Conservation (phyloP, 805 yeast genomes). For the Candida maris region DNA sequence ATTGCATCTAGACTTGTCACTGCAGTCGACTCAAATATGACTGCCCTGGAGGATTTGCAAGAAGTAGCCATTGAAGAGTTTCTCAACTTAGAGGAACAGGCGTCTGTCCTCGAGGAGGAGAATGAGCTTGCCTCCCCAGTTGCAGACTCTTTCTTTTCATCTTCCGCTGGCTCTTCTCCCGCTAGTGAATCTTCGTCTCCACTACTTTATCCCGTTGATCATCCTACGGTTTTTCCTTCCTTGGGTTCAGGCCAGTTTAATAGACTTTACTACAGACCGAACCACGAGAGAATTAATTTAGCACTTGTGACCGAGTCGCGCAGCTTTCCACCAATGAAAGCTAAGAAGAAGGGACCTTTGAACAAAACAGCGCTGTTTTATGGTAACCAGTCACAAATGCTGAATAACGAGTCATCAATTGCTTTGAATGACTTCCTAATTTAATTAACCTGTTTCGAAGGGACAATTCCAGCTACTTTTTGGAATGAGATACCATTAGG, state of each 20-base stretch:
- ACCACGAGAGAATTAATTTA: constrained; percentile 25
- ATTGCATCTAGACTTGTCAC: neutral
- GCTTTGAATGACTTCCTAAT: constrained; percentile 24
- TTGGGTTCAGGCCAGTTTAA: constrained; percentile 8
- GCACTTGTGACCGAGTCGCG: constrained; percentile 23
- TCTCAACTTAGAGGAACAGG: constrained; percentile 19
- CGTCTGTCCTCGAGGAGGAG: constrained; percentile 2
- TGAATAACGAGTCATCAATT: constrained; percentile 21
- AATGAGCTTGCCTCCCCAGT: neutral
- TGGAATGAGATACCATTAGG: neutral
- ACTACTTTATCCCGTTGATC: neutral
- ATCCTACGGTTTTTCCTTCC: neutral
- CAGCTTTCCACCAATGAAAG: neutral
- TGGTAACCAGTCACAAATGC: constrained; percentile 32
- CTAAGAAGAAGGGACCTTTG: constrained; percentile 23
- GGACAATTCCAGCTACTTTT: constrained; percentile 1
- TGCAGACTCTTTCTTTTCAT: neutral
- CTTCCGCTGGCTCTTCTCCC: constrained; percentile 3
- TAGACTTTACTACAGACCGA: constrained; percentile 28
- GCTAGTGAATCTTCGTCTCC: constrained; percentile 1
- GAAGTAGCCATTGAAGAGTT: constrained; percentile 19
- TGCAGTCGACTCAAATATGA: constrained; percentile 1
- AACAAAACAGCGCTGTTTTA: constrained; percentile 30
- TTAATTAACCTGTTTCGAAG: constrained; percentile 2
- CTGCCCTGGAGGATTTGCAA: constrained; percentile 1